These are phyloP conservation scores for Orbilia blumenaviensis DNA, from an alignment of 2,329 filamentous ascomycete species.

Conservation along the genomic window DNA sequence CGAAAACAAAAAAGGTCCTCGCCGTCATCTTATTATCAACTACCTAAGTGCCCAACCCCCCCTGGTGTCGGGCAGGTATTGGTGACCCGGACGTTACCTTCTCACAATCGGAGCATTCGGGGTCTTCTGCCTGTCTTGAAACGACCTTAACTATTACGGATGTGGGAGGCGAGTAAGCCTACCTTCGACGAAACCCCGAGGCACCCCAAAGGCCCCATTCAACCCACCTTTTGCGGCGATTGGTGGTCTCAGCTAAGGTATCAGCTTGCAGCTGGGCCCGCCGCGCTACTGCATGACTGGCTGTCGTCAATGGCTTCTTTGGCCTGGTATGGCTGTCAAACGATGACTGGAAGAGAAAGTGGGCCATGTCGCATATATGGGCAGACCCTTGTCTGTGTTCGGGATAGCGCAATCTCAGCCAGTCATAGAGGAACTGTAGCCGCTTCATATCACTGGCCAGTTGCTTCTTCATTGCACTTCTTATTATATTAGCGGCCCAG, in stretches of 20 bases:
- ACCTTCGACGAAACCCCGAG: constrained; percentile 36
- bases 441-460: constrained; percentile 47
- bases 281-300: constrained; percentile 24
- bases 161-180: constrained; percentile 52
- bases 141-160: constrained; percentile 53
- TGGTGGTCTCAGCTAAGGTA: constrained; percentile 44
- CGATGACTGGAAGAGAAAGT: constrained; percentile 8
- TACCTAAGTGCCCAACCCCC: no score
- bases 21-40: background rate
- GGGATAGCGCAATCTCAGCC: constrained; percentile 54
- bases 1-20: background rate
- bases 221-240: constrained; percentile 5
- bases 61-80: constrained; percentile 20
- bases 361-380: constrained; percentile 21
- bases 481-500: background rate
- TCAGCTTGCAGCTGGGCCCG: constrained; percentile 23
- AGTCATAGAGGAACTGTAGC: constrained; percentile 49
- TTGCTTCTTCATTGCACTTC: constrained; percentile 39
- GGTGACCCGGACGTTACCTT: constrained; percentile 26
- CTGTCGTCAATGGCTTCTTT: constrained; percentile 27
- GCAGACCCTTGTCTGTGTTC: constrained; percentile 33
- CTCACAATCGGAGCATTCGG: constrained; percentile 39
- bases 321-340: constrained; percentile 23
- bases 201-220: constrained; percentile 3
- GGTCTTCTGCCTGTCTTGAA: constrained; percentile 50